Evolutionary conservation across 1,284 basidiomycete species (phyloP).

Genomic region (Rhodotorula sp.): DNA sequence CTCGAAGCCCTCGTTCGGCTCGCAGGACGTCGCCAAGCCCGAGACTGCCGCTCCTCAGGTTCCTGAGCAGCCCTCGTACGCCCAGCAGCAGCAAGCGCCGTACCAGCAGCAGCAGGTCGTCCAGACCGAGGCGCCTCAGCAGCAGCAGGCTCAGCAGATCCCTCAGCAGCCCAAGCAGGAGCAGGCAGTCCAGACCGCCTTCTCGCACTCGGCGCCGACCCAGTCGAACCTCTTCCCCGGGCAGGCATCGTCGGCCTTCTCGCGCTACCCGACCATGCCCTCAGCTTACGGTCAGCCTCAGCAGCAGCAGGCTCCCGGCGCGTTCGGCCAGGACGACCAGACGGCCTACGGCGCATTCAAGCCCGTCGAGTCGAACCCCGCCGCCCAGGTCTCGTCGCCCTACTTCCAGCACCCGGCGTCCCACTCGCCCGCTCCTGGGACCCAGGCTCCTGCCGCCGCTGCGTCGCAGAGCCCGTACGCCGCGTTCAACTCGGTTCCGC

Average conservation of each 20-base stretch:
- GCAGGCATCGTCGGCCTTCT: slow-evolving; percentile 32
- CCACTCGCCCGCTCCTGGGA: slow-evolving; percentile 38
- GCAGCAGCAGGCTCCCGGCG: slow-evolving; percentile 2
- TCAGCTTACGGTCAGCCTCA: slow-evolving; percentile 35
- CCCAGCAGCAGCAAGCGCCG: slow-evolving; percentile 12
- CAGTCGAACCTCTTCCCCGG: slow-evolving; percentile 26
- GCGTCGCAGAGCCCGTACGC: slow-evolving; percentile 25
- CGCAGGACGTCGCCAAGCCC: slow-evolving; percentile 17
- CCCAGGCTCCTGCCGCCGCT: slow-evolving; percentile 15
- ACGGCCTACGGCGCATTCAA: slow-evolving; percentile 26
- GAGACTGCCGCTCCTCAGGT: slow-evolving; percentile 7
- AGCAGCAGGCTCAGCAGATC: slow-evolving; percentile 17
- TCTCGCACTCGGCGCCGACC: slow-evolving; percentile 21
- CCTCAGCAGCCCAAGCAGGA: slow-evolving; percentile 20
- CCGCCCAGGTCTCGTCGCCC: slow-evolving; percentile 24
- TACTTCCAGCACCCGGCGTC: slow-evolving; percentile 40
- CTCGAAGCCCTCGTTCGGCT: slow-evolving; percentile 29
- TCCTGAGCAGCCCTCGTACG: not conserved
- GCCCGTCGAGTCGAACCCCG: slow-evolving; percentile 15
- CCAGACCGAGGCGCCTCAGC: slow-evolving; percentile 1
- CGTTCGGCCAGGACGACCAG: slow-evolving; percentile 14
- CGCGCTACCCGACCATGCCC: slow-evolving; percentile 29
- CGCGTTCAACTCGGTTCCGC: slow-evolving; percentile 37
- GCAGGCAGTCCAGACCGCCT: slow-evolving; percentile 29
- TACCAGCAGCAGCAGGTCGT: slow-evolving; percentile 13